These are phyloP conservation scores for Halenospora varia DNA, from an alignment of 495 filamentous ascomycete species.

Conservation along the genomic window DNA sequence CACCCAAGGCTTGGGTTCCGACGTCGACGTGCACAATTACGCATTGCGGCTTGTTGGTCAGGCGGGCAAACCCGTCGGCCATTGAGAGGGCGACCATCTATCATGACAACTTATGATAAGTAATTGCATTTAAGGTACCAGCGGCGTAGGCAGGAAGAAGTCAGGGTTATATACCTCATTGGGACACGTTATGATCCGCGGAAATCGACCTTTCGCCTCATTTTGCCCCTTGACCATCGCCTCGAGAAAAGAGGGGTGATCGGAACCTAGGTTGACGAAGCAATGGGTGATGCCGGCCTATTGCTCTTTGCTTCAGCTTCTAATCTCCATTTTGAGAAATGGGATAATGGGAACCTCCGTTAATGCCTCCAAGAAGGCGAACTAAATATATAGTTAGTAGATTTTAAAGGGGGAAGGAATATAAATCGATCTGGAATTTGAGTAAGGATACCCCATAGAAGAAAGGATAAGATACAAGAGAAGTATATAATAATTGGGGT, in stretches of 20 bases:
- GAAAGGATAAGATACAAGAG: not conserved
- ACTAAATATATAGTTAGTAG: no score
- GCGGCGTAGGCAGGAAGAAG: no score
- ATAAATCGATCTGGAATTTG: not conserved
- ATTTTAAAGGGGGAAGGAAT: no score
- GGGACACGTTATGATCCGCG: slow-evolving; percentile 84
- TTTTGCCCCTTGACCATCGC: slow-evolving; percentile 82
- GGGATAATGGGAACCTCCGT: slow-evolving; percentile 54
- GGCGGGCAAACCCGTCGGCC: slow-evolving; percentile 87
- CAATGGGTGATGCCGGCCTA: slow-evolving; percentile 63
- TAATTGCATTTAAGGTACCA: no score
- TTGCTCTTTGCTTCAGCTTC: not conserved
- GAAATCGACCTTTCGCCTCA: slow-evolving; percentile 60
- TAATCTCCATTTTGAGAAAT: not conserved
- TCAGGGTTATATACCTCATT: slow-evolving; percentile 62
- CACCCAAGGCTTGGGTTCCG: slow-evolving; percentile 82
- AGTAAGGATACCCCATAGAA: not conserved
- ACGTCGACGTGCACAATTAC: slow-evolving; percentile 95
- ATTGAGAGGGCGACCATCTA: slow-evolving; percentile 97
- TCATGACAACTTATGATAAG: no score
- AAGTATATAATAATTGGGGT: no score
- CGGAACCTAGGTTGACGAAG: slow-evolving; percentile 79
- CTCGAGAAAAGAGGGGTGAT: slow-evolving; percentile 60
- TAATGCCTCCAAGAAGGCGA: slow-evolving; percentile 92
- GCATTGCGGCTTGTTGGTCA: slow-evolving; percentile 78